Percentiles rank a stretch among this genome's conserved stretches.
Evolutionary conservation across 1,284 basidiomycete genomes (phyloP).

Genomic region (Moniliophthora roreri): DNA sequence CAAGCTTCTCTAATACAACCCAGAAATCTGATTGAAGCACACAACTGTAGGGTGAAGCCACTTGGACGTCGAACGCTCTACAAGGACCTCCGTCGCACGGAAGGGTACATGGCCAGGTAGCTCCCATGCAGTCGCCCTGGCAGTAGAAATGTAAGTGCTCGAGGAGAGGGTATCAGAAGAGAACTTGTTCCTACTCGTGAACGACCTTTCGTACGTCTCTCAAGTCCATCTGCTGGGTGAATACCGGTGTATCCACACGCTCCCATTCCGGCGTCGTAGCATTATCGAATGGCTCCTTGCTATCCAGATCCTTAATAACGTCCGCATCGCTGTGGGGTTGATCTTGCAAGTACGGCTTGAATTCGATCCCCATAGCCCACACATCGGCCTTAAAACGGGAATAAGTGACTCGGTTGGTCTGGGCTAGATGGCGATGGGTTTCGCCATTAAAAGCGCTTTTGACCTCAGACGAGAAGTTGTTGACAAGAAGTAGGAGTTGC

Average conservation of each 20-base stretch:
- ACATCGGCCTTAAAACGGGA: constrained; percentile 33
- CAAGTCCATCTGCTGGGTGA: constrained; percentile 17
- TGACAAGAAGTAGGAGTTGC: constrained; percentile 45
- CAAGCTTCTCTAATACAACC: constrained; percentile 8
- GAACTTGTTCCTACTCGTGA: constrained; percentile 23
- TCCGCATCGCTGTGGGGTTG: neutral
- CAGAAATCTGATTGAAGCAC: constrained; percentile 35
- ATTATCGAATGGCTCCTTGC: constrained; percentile 10
- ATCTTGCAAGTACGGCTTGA: constrained; percentile 28
- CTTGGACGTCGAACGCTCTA: constrained; percentile 34
- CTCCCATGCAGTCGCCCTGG: constrained; percentile 50
- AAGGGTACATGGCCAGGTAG: constrained; percentile 51
- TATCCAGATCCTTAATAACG: neutral
- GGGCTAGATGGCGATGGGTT: constrained; percentile 30
- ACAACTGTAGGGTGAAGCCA: constrained; percentile 40
- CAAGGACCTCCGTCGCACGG: constrained; percentile 44
- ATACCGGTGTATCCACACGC: neutral
- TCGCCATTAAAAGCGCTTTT: constrained; percentile 35
- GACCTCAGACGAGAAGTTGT: constrained; percentile 41
- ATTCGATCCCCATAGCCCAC: constrained; percentile 39
- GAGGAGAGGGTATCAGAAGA: neutral
- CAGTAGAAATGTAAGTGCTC: neutral
- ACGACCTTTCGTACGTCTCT: constrained; percentile 31
- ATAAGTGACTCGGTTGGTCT: constrained; percentile 37
- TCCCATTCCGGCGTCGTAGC: neutral